A percentile compares a stretch with the other conserved stretches of the same genome.
Conservation (phyloP, 73 alveolate genomes). For the Paraurostyla sp. region DNA sequence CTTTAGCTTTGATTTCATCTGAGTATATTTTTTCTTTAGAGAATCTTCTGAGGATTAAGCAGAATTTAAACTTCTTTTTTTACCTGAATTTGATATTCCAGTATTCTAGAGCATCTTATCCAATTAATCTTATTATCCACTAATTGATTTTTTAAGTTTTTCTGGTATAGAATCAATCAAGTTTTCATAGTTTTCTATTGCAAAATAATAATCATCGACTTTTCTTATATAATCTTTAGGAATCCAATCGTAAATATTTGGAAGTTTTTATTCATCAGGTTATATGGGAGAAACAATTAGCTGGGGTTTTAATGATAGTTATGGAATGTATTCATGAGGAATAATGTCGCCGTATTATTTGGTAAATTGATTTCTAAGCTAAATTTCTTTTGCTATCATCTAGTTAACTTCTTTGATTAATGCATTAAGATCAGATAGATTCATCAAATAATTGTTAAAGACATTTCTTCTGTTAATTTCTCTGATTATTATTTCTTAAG, state of each 20-base stretch:
- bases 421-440: neutral
- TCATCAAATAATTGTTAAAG: neutral
- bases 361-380: neutral
- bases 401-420: neutral
- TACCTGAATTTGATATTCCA: neutral
- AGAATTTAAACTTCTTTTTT: neutral
- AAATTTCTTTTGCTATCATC: slow-evolving; percentile 22
- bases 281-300: neutral
- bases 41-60: neutral
- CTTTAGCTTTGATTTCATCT: neutral
- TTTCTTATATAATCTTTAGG: neutral
- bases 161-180: slow-evolving; percentile 7
- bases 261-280: neutral
- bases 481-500: neutral
- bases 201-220: neutral
- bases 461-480: slow-evolving; percentile 51
- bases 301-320: slow-evolving; percentile 6
- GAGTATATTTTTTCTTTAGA: slow-evolving; percentile 3
- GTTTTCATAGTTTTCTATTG: neutral
- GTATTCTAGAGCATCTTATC: neutral
- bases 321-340: slow-evolving; percentile 19
- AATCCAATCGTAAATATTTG: slow-evolving; percentile 48
- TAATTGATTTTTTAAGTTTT: neutral
- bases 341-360: neutral
- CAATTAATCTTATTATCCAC: neutral